phyloP scores from a whole-genome alignment of 2,329 filamentous ascomycete genomes.

The Beauveria varroae region DNA sequence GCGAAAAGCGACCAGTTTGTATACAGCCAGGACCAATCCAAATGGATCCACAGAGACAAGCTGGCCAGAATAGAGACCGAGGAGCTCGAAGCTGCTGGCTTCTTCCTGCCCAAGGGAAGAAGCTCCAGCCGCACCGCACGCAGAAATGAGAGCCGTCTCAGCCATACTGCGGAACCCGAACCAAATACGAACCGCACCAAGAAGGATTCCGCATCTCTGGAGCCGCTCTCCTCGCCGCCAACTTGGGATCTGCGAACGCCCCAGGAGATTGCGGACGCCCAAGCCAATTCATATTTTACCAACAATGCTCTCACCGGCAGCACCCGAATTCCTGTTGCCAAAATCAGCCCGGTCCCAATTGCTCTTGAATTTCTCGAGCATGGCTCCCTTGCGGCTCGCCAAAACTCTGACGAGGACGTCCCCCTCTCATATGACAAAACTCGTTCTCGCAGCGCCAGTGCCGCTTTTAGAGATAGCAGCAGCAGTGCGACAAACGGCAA shows the following conservation, averaged over 20 bases:
- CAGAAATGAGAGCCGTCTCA: conserved; percentile 27
- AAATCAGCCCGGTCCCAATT: conserved; percentile 70
- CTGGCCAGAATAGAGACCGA: conserved; percentile 72
- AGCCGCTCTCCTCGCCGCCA: conserved; percentile 31
- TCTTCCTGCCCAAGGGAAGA: conserved; percentile 50
- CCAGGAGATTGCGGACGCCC: conserved; percentile 65
- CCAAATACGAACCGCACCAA: conserved; percentile 25
- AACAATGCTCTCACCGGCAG: conserved; percentile 49
- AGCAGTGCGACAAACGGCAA: conserved; percentile 24
- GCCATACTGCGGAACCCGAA: conserved; percentile 26
- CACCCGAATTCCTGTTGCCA: conserved; percentile 84
- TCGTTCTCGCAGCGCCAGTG: conserved; percentile 63
- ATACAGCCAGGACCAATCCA: conserved; percentile 50
- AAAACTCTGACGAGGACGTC: conserved; percentile 46
- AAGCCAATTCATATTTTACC: conserved; percentile 43
- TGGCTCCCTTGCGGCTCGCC: conserved; percentile 59
- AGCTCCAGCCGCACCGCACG: conserved; percentile 41
- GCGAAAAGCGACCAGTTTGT: conserved; percentile 22
- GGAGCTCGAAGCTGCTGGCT: conserved; percentile 72
- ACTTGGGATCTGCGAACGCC: conserved; percentile 68
- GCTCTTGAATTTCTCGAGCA: conserved; percentile 65
- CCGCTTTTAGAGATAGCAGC: conserved; percentile 33
- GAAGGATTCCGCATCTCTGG: conserved; percentile 39
- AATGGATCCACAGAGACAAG: conserved; percentile 85
- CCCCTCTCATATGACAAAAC: conserved; percentile 54